These are phyloP conservation scores for peach (Prunus persica) DNA, from an alignment of 306 rosid species.

Conservation along the genomic window Prunus_persica_NCBIv2 NC_034013.1:439501-440000, in stretches of 20 bases:
- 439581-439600: slow-evolving; percentile 81
- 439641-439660: neutral
- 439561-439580: slow-evolving; percentile 74
- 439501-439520: slow-evolving; percentile 82
- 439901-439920: slow-evolving; percentile 67
- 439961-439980: slow-evolving; percentile 61
- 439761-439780: neutral
- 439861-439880: slow-evolving; percentile 3
- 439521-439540: slow-evolving; percentile 66
- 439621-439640: slow-evolving; percentile 25
- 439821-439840: neutral
- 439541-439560: slow-evolving; percentile 75
- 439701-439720: neutral
- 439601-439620: slow-evolving; percentile 92
- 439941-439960: slow-evolving; percentile 63
- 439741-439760: neutral
- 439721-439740: neutral
- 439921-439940: slow-evolving; percentile 78
- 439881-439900: neutral
- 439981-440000: slow-evolving; percentile 56
- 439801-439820: neutral
- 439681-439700: neutral
- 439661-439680: neutral
- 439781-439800: neutral
- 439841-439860: neutral